These are phyloP conservation scores for Helminthosporium solani DNA, from an alignment of 2,329 filamentous ascomycete species.

Conservation along the genomic window DNA sequence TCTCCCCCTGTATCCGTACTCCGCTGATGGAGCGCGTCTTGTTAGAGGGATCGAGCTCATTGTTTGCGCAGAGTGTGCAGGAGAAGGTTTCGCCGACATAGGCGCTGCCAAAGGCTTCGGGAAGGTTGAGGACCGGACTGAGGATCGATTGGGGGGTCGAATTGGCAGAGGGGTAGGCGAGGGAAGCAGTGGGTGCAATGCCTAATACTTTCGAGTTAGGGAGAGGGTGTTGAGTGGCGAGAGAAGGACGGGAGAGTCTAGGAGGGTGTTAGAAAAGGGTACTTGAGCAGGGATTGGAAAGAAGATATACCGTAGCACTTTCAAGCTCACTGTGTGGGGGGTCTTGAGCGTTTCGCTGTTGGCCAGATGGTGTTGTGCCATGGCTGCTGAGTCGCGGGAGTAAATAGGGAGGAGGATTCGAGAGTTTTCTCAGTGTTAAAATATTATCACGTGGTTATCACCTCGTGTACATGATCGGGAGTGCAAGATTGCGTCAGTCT, in stretches of 20 bases:
- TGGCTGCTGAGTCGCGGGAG: slow-evolving; percentile 16
- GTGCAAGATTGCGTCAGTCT: not conserved
- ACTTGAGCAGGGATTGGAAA: not conserved
- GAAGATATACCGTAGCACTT: slow-evolving; percentile 74
- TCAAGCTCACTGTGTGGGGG: slow-evolving; percentile 81
- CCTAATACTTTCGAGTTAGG: slow-evolving; percentile 55
- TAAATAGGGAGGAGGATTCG: not conserved
- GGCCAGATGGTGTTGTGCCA: slow-evolving; percentile 45
- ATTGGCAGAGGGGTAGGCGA: slow-evolving; percentile 65
- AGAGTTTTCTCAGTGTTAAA: not conserved
- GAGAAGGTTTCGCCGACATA: slow-evolving; percentile 95
- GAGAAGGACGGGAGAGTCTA: slow-evolving; percentile 79
- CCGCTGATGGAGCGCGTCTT: slow-evolving; percentile 62
- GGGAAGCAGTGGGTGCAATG: slow-evolving; percentile 59
- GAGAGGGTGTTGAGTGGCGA: slow-evolving; percentile 68
- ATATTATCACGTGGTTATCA: no score
- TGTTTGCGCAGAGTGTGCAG: slow-evolving; percentile 94
- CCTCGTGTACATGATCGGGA: no score
- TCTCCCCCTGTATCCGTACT: slow-evolving; percentile 83
- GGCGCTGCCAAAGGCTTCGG: slow-evolving; percentile 86
- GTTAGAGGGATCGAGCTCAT: slow-evolving; percentile 60
- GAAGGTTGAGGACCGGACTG: slow-evolving; percentile 71
- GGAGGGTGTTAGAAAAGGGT: not conserved
- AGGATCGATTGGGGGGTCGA: slow-evolving; percentile 57
- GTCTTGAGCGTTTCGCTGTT: slow-evolving; percentile 42